Evolutionary conservation across 2,329 filamentous ascomycete genomes (phyloP).

Genomic region (Cordyceps fumosorosea): DNA sequence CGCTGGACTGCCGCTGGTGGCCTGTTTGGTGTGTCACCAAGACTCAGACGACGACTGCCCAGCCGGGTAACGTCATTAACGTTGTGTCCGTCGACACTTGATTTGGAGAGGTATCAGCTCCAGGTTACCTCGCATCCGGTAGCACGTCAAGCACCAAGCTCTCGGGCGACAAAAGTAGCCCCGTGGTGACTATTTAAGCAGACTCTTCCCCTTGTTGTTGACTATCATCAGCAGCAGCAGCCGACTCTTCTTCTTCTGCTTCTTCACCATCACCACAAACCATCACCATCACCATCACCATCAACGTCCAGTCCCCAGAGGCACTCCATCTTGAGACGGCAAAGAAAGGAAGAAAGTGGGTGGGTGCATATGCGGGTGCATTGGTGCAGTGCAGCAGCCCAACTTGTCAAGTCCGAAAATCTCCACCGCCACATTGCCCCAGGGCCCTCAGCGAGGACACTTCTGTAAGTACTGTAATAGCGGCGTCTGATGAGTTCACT

Average conservation of each 20-base stretch:
- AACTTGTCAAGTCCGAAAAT: conserved; percentile 10
- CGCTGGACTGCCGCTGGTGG: not conserved
- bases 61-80: not conserved
- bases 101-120: not conserved
- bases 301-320: not conserved
- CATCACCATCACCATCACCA: not conserved
- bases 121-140: not conserved
- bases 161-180: no score
- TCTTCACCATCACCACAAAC: no score
- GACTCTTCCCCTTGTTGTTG: no score
- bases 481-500: not conserved
- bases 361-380: conserved; percentile 13
- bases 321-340: not conserved
- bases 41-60: not conserved
- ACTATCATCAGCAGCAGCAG: no score
- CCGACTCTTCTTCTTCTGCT: no score
- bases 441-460: not conserved
- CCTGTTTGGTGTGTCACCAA: not conserved
- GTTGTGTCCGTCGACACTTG: not conserved
- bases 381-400: conserved; percentile 8
- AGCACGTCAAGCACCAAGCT: no score
- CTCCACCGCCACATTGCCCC: conserved; percentile 10
- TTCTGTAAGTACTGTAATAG: conserved; percentile 12
- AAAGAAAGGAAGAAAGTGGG: not conserved
- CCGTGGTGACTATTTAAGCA: no score